These are phyloP conservation scores for Kodamaea arcana DNA, from an alignment of 1,139 yeast genomes.

Conservation along the genomic window DNA sequence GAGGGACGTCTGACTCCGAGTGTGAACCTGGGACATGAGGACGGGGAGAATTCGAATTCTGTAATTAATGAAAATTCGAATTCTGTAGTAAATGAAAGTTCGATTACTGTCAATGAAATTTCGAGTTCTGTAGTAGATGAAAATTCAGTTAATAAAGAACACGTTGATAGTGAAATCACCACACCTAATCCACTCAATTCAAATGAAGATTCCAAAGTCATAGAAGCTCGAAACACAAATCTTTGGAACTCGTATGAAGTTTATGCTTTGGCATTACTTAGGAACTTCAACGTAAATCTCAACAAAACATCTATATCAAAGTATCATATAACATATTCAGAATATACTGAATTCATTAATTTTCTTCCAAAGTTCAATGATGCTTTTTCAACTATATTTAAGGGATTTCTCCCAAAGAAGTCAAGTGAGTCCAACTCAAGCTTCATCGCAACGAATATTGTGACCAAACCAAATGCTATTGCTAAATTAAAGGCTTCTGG, in stretches of 20 bases:
- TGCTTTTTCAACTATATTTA: background rate
- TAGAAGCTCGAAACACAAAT: too few species aligned
- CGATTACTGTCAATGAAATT: too few species aligned
- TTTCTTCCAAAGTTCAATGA: slow-evolving; percentile 31
- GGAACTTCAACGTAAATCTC: slow-evolving; percentile 39
- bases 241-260: slow-evolving; percentile 37
- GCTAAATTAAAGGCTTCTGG: background rate
- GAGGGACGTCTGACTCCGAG: slow-evolving; percentile 22
- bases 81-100: too few species aligned
- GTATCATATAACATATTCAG: slow-evolving; percentile 24
- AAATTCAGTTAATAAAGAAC: background rate
- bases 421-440: slow-evolving; percentile 1
- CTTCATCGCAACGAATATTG: background rate
- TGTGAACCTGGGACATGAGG: too few species aligned
- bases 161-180: too few species aligned
- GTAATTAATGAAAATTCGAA: too few species aligned
- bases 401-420: background rate
- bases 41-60: too few species aligned
- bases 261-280: slow-evolving; percentile 33
- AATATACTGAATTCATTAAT: slow-evolving; percentile 29
- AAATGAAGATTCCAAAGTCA: too few species aligned
- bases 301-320: slow-evolving; percentile 17
- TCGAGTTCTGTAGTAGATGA: too few species aligned
- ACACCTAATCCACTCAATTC: too few species aligned
- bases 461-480: background rate